Percentiles rank a stretch among this genome's conserved stretches.
Evolutionary conservation across 2,329 filamentous ascomycete genomes (phyloP).

Genomic region (Dactylellina drechsleri): DNA sequence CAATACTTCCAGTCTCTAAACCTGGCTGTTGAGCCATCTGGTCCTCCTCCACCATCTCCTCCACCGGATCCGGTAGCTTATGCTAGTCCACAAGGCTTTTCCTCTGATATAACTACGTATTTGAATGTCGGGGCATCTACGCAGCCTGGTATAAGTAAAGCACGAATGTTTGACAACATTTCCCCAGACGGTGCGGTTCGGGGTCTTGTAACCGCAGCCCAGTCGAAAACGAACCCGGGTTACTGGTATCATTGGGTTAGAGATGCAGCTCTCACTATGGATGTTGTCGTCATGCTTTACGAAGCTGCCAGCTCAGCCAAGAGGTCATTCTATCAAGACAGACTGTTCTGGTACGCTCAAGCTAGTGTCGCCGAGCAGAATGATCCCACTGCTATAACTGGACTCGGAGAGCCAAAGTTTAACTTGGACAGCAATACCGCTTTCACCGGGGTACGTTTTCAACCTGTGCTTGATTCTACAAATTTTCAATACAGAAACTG

Average conservation of each 20-base stretch:
- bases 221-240: conserved; percentile 62
- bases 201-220: conserved; percentile 64
- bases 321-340: conserved; percentile 39
- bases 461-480: not conserved
- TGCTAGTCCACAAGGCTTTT: conserved; percentile 45
- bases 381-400: conserved; percentile 36
- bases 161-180: conserved; percentile 62
- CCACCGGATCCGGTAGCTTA: conserved; percentile 37
- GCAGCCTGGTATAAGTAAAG: conserved; percentile 54
- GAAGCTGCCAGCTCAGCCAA: conserved; percentile 56
- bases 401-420: conserved; percentile 62
- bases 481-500: conserved; percentile 1
- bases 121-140: conserved; percentile 22
- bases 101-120: conserved; percentile 43
- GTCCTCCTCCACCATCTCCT: conserved; percentile 34
- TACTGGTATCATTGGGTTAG: conserved; percentile 65
- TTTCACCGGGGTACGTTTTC: conserved; percentile 38
- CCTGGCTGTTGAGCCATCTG: conserved; percentile 36
- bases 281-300: conserved; percentile 62
- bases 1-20: conserved; percentile 36
- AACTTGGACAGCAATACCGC: conserved; percentile 47
- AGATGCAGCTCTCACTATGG: conserved; percentile 64
- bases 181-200: conserved; percentile 61
- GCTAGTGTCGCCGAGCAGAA: conserved; percentile 45
- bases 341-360: conserved; percentile 46